Conservation (phyloP, 2,329 filamentous ascomycete genomes). For the Cladorrhinum sp. region DNA sequence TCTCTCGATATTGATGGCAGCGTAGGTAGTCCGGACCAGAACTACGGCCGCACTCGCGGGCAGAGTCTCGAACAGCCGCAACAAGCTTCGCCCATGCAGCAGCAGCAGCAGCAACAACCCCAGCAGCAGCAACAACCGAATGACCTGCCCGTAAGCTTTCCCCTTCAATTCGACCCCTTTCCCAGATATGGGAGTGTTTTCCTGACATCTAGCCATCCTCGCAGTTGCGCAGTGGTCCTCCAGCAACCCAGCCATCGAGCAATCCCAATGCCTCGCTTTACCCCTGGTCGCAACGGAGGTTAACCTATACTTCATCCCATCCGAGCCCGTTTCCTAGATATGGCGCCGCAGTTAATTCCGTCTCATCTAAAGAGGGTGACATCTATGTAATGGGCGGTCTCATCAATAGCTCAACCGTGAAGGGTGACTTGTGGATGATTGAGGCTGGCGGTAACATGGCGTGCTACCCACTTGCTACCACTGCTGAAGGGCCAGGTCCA, state of each 20-base stretch:
- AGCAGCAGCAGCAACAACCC: constrained; percentile 38
- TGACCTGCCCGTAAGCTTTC: constrained; percentile 42
- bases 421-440: constrained; percentile 96
- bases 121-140: constrained; percentile 38
- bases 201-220: constrained; percentile 8
- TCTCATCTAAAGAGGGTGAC: constrained; percentile 92
- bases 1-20: constrained; percentile 61
- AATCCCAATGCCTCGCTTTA: constrained; percentile 79
- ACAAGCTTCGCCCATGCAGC: constrained; percentile 47
- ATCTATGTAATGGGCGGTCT: constrained; percentile 97
- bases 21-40: constrained; percentile 63
- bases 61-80: constrained; percentile 49
- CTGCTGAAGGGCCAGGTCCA: constrained; percentile 89
- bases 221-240: constrained; percentile 54
- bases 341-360: constrained; percentile 90
- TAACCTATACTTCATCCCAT: constrained; percentile 80
- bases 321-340: constrained; percentile 92
- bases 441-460: constrained; percentile 84
- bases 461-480: constrained; percentile 88
- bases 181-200: constrained; percentile 1
- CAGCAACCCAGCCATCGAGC: constrained; percentile 31
- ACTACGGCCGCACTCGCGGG: constrained; percentile 55
- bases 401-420: constrained; percentile 91
- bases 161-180: constrained; percentile 8
- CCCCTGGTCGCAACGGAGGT: constrained; percentile 87